Evolutionary conservation across 192 early-diverging fungal genomes (phyloP), one percentile per base, ranked within the genome.

Genomic region (Dissophora globulifera): DNA sequence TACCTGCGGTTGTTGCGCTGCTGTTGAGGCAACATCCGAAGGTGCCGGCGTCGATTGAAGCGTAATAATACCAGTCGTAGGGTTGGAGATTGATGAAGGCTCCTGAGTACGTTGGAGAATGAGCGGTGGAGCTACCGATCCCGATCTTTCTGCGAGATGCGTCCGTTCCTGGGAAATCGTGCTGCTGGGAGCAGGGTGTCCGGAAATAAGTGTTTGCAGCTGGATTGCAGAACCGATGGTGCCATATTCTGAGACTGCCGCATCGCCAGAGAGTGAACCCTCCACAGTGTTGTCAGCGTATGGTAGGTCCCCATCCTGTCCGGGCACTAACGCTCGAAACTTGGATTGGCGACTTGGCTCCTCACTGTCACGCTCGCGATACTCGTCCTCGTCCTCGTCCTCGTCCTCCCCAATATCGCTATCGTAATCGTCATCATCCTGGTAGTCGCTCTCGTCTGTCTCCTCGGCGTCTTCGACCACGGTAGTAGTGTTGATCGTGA

Each of bases 401-500:
- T 50, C 55, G 15, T 53, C 62, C 6, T 62, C 50, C 6, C 48
- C 35, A 22, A 1, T 30, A 11, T 27, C 40, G 1, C 41, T 47
- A 6, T 60, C 56, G 43, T 69, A 50, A 2, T 35, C 32, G 2
- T 55, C 59, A 23, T 66, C 48, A 3, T 61, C 46, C 19, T 67
- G 50, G 9, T 76, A 58, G 12, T 76, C 63, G 2, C 46, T 58
- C 11, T 59, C 63, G 19, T 42, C 41, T 23, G 46, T 41, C 8
- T 49, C 58, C 1, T 62, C 45, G 1, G 57, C 50, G 25, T 75
- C 57, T 25, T 63, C 56, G 10, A 60, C 38, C 7, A 76, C 53
- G 1, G 64, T 76, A 19, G 64, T 76, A 4, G 72, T 76, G 52
- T 76, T 76, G 45, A 76, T 76, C 3, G 72, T 76, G 32, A 76